phyloP scores from a whole-genome alignment of 805 yeast genomes.

The Teunomyces funiuensis region DNA sequence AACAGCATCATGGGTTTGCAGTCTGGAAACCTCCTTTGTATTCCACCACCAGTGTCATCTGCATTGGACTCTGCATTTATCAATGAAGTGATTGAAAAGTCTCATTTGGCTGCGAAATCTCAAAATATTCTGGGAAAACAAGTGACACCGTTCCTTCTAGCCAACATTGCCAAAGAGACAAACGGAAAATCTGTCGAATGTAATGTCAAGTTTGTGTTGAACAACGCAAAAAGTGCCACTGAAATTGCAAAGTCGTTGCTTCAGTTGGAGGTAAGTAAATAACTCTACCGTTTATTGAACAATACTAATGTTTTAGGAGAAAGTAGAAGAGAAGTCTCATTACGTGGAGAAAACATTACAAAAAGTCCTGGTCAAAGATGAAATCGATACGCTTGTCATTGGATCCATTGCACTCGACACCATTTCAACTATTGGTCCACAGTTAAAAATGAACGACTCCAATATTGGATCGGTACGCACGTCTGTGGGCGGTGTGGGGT shows the following conservation, averaged over 20 bases:
- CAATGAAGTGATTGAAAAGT: slow-evolving; percentile 53
- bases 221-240: slow-evolving; percentile 71
- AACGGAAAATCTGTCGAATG: slow-evolving; percentile 67
- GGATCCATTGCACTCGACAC: slow-evolving; percentile 82
- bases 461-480: slow-evolving; percentile 63
- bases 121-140: slow-evolving; percentile 66
- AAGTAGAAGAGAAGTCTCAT: background rate
- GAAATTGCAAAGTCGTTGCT: slow-evolving; percentile 59
- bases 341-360: background rate
- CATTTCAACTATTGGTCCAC: slow-evolving; percentile 46
- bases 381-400: slow-evolving; percentile 45
- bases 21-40: slow-evolving; percentile 76
- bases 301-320: slow-evolving; percentile 1
- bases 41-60: slow-evolving; percentile 70
- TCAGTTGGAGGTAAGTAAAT: slow-evolving; percentile 26
- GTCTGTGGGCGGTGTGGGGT: slow-evolving; percentile 83
- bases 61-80: slow-evolving; percentile 60
- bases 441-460: slow-evolving; percentile 52
- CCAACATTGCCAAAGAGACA: slow-evolving; percentile 64
- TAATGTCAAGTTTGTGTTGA: slow-evolving; percentile 72
- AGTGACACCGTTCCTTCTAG: slow-evolving; percentile 74
- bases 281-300: slow-evolving; percentile 2
- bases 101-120: slow-evolving; percentile 54
- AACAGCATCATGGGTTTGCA: slow-evolving; percentile 46
- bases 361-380: background rate